Conservation (phyloP, 805 yeast species). For the Yamadazyma paraphyllophila region DNA sequence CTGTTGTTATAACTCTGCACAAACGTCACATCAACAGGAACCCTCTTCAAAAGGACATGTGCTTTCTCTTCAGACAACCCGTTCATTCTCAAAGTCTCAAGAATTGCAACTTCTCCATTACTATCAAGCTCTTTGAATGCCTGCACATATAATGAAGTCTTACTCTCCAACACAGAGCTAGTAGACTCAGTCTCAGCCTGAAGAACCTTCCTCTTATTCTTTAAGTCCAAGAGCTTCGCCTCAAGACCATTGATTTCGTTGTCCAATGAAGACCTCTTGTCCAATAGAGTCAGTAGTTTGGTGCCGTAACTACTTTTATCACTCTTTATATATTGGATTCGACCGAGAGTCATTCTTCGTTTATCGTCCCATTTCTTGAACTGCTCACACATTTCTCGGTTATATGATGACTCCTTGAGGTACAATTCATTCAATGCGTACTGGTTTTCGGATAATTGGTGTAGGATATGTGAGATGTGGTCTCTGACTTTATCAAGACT, state of each 20-base stretch:
- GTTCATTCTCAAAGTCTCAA: conserved; percentile 22
- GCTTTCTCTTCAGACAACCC: conserved; percentile 21
- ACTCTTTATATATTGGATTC: conserved; percentile 40
- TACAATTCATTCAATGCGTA: conserved; percentile 49
- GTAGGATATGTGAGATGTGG: conserved; percentile 26
- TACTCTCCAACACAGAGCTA: conserved; percentile 50
- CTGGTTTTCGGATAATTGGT: conserved; percentile 41
- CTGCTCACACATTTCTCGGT: conserved; percentile 22
- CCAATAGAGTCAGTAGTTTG: conserved; percentile 35
- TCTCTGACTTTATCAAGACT: conserved; percentile 27
- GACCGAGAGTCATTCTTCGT: conserved; percentile 30
- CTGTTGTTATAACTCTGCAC: conserved; percentile 10
- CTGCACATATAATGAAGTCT: conserved; percentile 43
- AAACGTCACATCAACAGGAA: conserved; percentile 31
- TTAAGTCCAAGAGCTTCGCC: conserved; percentile 27
- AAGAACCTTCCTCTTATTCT: conserved; percentile 32
- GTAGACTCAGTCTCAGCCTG: conserved; percentile 42
- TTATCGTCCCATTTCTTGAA: conserved; percentile 43
- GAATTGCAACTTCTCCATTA: conserved; percentile 35
- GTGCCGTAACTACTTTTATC: conserved; percentile 41
- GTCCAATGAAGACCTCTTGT: conserved; percentile 31
- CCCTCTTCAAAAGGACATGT: conserved; percentile 14
- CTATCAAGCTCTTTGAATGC: conserved; percentile 37
- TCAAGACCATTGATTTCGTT: conserved; percentile 40
- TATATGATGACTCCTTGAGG: conserved; percentile 31